phyloP scores from a whole-genome alignment of 768 basidiomycete genomes.

The Chiua virens region DNA sequence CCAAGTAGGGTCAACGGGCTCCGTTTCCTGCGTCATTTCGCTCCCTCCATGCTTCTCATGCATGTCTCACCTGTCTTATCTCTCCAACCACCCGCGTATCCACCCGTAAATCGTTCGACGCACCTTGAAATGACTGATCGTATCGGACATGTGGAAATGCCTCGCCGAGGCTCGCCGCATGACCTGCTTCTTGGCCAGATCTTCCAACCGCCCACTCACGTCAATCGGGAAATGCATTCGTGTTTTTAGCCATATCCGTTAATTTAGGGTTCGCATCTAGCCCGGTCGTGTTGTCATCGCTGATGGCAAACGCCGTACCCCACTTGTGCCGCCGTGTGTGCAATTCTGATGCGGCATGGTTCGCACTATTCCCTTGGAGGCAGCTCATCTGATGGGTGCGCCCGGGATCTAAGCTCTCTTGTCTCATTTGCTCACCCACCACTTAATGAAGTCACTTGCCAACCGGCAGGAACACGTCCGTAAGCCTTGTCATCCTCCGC shows the following conservation, averaged over 20 bases:
- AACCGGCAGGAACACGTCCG: conserved; percentile 7
- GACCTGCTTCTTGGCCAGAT: conserved; percentile 23
- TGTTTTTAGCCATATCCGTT: conserved; percentile 29
- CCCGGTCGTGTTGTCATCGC: conserved; percentile 10
- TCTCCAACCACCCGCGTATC: conserved; percentile 2
- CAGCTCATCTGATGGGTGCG: conserved; percentile 15
- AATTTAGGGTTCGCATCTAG: conserved; percentile 29
- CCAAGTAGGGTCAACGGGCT: background rate
- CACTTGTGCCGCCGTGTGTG: conserved; percentile 7
- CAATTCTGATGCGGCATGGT: conserved; percentile 10
- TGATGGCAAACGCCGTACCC: conserved; percentile 25
- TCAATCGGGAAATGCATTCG: conserved; percentile 27
- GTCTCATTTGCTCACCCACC: background rate
- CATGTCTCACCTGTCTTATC: background rate
- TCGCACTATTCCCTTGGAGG: conserved; percentile 15
- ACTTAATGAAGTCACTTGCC: background rate
- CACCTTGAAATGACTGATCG: conserved; percentile 18
- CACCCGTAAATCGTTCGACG: conserved; percentile 17
- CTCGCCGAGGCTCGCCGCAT: background rate
- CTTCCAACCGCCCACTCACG: conserved; percentile 17
- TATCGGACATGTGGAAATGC: conserved; percentile 7
- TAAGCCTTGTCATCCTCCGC: conserved; percentile 22
- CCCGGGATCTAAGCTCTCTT: conserved; percentile 19
- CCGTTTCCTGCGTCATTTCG: conserved; percentile 6
- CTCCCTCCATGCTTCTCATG: conserved; percentile 8